Conservation (phyloP, 1,284 basidiomycete genomes). For the Ustilago crameri region DNA sequence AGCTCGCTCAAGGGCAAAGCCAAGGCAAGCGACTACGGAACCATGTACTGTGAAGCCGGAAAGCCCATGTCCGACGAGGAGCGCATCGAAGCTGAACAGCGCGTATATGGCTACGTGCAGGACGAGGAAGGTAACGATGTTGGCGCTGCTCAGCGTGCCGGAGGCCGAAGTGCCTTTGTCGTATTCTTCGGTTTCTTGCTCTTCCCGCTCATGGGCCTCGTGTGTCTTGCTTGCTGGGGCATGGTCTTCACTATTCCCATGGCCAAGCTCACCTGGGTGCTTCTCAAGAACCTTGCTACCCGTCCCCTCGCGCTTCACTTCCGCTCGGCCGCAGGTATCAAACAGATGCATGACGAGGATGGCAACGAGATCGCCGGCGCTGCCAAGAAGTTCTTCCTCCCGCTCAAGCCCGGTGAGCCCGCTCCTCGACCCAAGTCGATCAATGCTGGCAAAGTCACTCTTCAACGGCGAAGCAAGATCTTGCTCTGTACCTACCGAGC, state of each 20-base stretch:
- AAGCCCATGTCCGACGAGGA: slow-evolving; percentile 39
- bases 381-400: slow-evolving; percentile 49
- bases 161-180: slow-evolving; percentile 59
- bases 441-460: slow-evolving; percentile 71
- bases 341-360: slow-evolving; percentile 44
- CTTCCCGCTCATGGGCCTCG: slow-evolving; percentile 79
- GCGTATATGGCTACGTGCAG: slow-evolving; percentile 63
- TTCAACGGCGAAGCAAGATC: slow-evolving; percentile 74
- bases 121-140: slow-evolving; percentile 60
- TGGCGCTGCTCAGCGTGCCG: slow-evolving; percentile 42
- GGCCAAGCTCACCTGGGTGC: slow-evolving; percentile 94
- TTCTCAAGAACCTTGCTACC: slow-evolving; percentile 83
- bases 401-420: slow-evolving; percentile 69
- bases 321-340: slow-evolving; percentile 72
- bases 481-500: slow-evolving; percentile 95
- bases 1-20: slow-evolving; percentile 50
- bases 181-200: slow-evolving; percentile 86
- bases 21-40: slow-evolving; percentile 37
- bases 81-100: slow-evolving; percentile 53
- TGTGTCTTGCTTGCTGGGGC: slow-evolving; percentile 85
- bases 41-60: slow-evolving; percentile 23
- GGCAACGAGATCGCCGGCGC: slow-evolving; percentile 61
- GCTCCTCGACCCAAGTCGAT: slow-evolving; percentile 68
- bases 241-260: slow-evolving; percentile 95
- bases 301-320: slow-evolving; percentile 90